Evolutionary conservation across 257 asterid species (phyloP), one percentile per base, ranked within the genome.

Genomic region (Lantana camara): DNA sequence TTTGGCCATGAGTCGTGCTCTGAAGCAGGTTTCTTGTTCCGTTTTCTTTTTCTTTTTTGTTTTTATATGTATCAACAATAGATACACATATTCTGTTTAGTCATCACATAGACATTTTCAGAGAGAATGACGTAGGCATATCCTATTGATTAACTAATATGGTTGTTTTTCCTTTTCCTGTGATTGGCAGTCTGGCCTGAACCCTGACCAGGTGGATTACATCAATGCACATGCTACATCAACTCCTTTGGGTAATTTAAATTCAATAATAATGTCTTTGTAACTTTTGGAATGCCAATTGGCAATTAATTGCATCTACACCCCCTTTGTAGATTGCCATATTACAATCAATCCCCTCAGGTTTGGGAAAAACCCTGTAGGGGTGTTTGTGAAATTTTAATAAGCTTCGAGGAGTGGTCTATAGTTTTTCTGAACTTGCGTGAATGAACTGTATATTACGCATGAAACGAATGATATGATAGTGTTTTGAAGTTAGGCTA

Each of bases 171-270:
- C 15, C 15, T 40, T 56, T 73, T 57, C 23, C 48, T 70, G 41
- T 75, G 65, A 29, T 50, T 73, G 79, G 82, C 93, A 92, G 96
- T 90, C 97, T 38, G 95, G 97, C 24, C 77, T 93, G 68, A 68
- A 66, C 56, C 86, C 95, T 66, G 64, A 73, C 51, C 95, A 93
- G 76, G 97, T 93, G 82, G 96, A 85, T 68, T 93, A 93, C 78
- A 70, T 93, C 60, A 93, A 93, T 74, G 96, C 97, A 48, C 99
- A 93, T 60, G 97, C 99, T 57, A 93, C 99, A 47, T 93, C 99
- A 57, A 93, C 99, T 38, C 95, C 97, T 66, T 70, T 93, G 76
- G 98, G 98, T 92, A 87, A 76, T 52, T 57, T 30, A 32, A 37
- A 32, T 15, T 67, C 73, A 37, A 17, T 35, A 44, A 14, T 11